Evolutionary conservation across 164 flowering plant genomes (phyloP), one percentile per base, ranked within the genome.

Genomic region (Vitis amurensis): DNA sequence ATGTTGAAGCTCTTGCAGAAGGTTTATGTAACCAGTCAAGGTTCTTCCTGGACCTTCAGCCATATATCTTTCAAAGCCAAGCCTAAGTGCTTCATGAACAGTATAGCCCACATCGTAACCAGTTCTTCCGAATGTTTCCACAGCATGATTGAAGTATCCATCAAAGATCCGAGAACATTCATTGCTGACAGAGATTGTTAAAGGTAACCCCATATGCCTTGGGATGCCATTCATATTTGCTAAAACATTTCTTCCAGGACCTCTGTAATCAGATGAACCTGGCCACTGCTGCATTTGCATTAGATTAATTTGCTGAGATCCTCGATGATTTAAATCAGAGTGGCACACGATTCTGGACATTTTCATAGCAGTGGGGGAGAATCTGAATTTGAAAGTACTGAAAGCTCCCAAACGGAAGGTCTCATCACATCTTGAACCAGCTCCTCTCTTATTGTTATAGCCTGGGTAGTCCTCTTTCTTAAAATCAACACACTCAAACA

Each of bases 301-400:
- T 17, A 17, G 17, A 17, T 17, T 17, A 17, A 17, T 17, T 17
- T 17, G 17, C 17, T 17, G 17, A 17, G 17, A 17, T 17, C 17
- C 17, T 17, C 17, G 17, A 0, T 17, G 17, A 17, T 17, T 17
- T 17, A 17, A 17, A 17, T 17, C 17, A 17, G 17, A 17, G 17
- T 17, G 17, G 17, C 17, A 19, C 31, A 64, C 52, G 9, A 63
- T 27, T 31, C 37, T 17, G 55, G 50, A 53, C 9, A 0, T 51
- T 63, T 53, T 31, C 44, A 3, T 31, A 19, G 30, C 52, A 37
- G 37, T 11, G 37, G 5, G 67, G 27, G 23, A 59, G 3, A 59
- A 58, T 51, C 27, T 63, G 55, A 78, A 78, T 55, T 67, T 81
- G 78, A 79, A 17, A 17, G 17, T 17, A 17, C 17, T 0, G 17